Base-by-base conservation (phyloP, 1,284 basidiomycete species). In the Ustilago trichophora region DNA sequence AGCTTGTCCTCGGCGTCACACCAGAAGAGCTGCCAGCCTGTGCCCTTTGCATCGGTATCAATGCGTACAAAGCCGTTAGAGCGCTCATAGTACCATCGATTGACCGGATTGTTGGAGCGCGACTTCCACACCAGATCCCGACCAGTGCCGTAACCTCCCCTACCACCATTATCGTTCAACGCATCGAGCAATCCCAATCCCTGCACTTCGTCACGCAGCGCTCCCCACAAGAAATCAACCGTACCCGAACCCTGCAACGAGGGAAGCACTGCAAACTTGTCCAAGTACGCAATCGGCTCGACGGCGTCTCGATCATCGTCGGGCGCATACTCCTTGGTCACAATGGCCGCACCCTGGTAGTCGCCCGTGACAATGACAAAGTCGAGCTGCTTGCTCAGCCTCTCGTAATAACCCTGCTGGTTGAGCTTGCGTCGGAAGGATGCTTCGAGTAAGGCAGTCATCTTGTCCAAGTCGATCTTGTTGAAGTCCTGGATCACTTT, bases 51-150 rank as follows among this genome's bases (percentile, higher is more conserved):
- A 41, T 72, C 63, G 8, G 76, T 77, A 5, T 78, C 76, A 83
- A 92, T 86, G 49, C 91, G 86, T 31, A 93, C 73, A 82, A 97
- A 95, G 9, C 96, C 96, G 38, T 90, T 91, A 78, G 89, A 91
- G 29, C 96, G 88, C 82, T 99, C 96, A 75, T 93, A 97, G 83
- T 99, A 99, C 96, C 96, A 99, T 82, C 94, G 95, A 83, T 99
- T 99, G 51, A 98, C 89, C 0, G 93, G 93, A 82, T 99, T 99
- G 82, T 95, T 87, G 10, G 89, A 86, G 51, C 96, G 87, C 76
- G 89, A 91, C 60, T 96, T 88, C 95, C 95, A 99, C 25, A 98
- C 92, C 53, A 99, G 86, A 82, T 98, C 95, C 35, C 89, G 85
- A n/a, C 93, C 93, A 77, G 89, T 87, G 25, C 95, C 96, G 60